Evolutionary conservation across 2,329 filamentous ascomycete genomes (phyloP).

Genomic region (Colletotrichum liriopes): DNA sequence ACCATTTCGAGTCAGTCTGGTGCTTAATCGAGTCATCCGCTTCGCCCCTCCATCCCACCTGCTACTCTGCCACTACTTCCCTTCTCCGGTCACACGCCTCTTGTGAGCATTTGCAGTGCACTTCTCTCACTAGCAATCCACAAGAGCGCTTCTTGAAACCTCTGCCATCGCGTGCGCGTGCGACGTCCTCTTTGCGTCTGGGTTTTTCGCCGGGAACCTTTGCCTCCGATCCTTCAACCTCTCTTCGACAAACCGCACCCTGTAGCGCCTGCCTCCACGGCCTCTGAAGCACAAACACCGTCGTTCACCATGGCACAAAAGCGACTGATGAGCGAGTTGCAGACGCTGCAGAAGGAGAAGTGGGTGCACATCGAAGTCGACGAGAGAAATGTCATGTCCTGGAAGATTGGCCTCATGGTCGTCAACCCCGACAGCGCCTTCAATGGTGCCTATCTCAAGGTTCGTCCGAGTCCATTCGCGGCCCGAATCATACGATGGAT

Average conservation of each 20-base stretch:
- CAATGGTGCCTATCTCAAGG: slow-evolving; percentile 92
- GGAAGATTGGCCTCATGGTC: slow-evolving; percentile 91
- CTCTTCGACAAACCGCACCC: not conserved
- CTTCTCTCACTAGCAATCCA: not conserved
- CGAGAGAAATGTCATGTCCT: slow-evolving; percentile 87
- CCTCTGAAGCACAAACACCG: not conserved
- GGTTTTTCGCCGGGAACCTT: not conserved
- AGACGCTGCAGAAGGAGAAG: slow-evolving; percentile 86
- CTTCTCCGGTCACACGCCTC: slow-evolving; percentile 30
- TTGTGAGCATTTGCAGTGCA: slow-evolving; percentile 14
- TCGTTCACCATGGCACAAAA: slow-evolving; percentile 69
- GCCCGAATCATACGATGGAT: not conserved
- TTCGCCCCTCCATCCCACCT: slow-evolving; percentile 32
- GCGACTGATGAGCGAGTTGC: slow-evolving; percentile 91
- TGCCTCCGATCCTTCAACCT: not conserved
- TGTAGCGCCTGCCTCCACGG: not conserved
- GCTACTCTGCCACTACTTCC: slow-evolving; percentile 4
- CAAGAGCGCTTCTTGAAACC: slow-evolving; percentile 5
- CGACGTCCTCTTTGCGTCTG: not conserved
- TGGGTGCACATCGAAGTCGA: slow-evolving; percentile 94
- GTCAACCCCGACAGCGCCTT: slow-evolving; percentile 93
- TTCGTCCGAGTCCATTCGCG: slow-evolving; percentile 48
- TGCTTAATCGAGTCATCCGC: slow-evolving; percentile 36
- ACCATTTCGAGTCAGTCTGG: slow-evolving; percentile 34
- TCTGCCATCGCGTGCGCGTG: not conserved